Base-by-base conservation (phyloP, 208 protist species). In the Polymyxa betae region DNA sequence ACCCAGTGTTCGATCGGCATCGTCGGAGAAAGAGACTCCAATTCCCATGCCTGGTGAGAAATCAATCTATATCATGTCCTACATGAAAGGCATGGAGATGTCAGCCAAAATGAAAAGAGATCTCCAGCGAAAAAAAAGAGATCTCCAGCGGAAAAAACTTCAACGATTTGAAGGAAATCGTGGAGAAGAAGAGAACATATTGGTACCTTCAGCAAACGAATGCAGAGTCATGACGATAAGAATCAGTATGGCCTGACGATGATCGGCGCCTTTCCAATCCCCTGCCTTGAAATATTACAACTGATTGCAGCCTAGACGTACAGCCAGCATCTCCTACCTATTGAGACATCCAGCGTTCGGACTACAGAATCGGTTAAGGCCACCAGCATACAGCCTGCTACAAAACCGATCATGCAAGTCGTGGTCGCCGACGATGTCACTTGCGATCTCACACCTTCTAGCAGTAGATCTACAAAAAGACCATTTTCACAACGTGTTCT, bases 1-100 rank as follows among this genome's bases (percentile, higher is more conserved):
- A n/a, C 72, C 72, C 35, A 82, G 72, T 5, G 16, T n/a, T 20
- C 16, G 16, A 40, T 5, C 35, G 5, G 72, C 72, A 5, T 82
- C 16, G n/a, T 82, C 72, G 5, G 72, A 82, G n/a, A 82, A 82
- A 35, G 72, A 82, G 5, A 82, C 72, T n/a, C 72, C 72, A 43
- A 82, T 82, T 12, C 72, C 72, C 72, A 82, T 35, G 12, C 72
- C 72, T 82, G 72, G 35, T 35, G 72, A 12, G 12, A 12, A 43
- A 43, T 35, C n/a, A 82, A n/a, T 20, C 5, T 35, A 5, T 40
- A n/a, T 82, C n/a, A 20, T 82, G 72, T n/a, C 16, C 5, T 16
- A 45, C 72, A 82, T 20, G 16, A 82, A 45, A 60, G 49, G 5
- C 49, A 60, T 29, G 49, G 49, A 60, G 49, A 60, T 29, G 49